phyloP scores from a whole-genome alignment of 2,329 filamentous ascomycete genomes.

The Dendrostoma leiphaemia region DNA sequence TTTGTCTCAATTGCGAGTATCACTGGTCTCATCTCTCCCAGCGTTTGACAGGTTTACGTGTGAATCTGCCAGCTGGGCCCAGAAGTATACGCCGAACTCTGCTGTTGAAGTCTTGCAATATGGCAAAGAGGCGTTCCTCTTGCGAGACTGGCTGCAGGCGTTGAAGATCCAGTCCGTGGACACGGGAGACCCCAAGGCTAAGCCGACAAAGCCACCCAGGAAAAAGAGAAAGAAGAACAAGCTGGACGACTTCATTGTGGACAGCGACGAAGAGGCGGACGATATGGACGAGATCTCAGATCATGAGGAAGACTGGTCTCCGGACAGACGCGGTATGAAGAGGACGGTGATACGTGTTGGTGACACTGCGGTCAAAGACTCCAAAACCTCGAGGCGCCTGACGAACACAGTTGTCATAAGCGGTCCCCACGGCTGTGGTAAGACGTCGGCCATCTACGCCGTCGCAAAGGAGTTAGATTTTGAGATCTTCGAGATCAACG shows the following conservation, averaged over 20 bases:
- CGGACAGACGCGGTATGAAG: constrained; percentile 35
- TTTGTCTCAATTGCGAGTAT: constrained; percentile 56
- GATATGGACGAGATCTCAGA: constrained; percentile 69
- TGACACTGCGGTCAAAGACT: constrained; percentile 31
- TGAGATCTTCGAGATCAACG: constrained; percentile 92
- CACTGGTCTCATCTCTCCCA: constrained; percentile 62
- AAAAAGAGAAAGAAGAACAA: constrained; percentile 73
- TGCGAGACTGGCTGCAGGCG: constrained; percentile 78
- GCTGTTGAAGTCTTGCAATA: constrained; percentile 74
- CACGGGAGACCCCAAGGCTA: constrained; percentile 45
- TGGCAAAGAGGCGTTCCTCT: constrained; percentile 64
- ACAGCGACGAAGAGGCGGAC: constrained; percentile 71
- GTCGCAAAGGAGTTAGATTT: constrained; percentile 89
- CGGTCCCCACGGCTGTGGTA: constrained; percentile 86
- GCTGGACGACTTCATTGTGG: constrained; percentile 76
- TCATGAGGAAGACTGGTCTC: constrained; percentile 46
- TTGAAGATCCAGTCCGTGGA: constrained; percentile 77
- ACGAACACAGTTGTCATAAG: constrained; percentile 84
- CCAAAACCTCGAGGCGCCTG: constrained; percentile 47
- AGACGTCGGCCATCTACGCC: constrained; percentile 89
- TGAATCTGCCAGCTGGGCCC: constrained; percentile 71
- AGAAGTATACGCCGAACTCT: constrained; percentile 77
- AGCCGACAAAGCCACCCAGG: constrained; percentile 32
- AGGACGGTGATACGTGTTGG: constrained; percentile 54
- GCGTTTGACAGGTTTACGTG: constrained; percentile 79